Conservation (phyloP, 768 basidiomycete species). For the Mrakia gelida region DNA sequence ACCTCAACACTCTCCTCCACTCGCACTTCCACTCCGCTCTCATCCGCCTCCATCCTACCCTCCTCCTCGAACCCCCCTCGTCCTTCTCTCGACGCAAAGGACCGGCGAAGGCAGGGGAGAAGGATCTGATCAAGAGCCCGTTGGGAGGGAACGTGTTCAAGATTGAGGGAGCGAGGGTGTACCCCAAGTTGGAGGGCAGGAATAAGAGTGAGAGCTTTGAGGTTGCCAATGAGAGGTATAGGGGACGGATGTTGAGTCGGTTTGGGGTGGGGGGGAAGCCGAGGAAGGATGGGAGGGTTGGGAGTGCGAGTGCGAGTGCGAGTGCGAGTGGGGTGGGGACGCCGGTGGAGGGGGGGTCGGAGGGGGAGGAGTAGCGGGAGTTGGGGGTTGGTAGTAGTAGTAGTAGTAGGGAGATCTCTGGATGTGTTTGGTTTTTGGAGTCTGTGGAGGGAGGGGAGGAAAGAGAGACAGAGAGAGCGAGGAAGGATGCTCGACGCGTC, state of each 20-base stretch:
- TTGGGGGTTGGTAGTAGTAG: too few relatives aligned
- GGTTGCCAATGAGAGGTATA: slow-evolving; percentile 73
- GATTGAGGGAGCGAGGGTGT: slow-evolving; percentile 53
- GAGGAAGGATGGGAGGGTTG: not conserved
- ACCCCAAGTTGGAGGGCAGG: slow-evolving; percentile 63
- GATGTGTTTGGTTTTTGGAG: not conserved
- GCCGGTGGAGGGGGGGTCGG: not conserved
- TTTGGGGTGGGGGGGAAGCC: slow-evolving; percentile 11
- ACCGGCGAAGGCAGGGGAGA: not conserved
- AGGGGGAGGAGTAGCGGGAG: not conserved
- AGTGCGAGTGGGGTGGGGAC: not conserved
- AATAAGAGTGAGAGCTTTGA: slow-evolving; percentile 67
- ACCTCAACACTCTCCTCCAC: slow-evolving; percentile 45
- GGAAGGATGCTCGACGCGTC: too few relatives aligned
- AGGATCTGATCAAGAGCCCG: slow-evolving; percentile 44
- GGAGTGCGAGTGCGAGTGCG: not conserved
- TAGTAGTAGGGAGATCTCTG: not conserved
- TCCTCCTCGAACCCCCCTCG: slow-evolving; percentile 6
- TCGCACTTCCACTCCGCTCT: slow-evolving; percentile 28
- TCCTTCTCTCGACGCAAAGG: not conserved
- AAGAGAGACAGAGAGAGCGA: too few relatives aligned
- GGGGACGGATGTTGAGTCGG: slow-evolving; percentile 49
- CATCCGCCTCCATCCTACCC: slow-evolving; percentile 12
- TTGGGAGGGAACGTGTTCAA: slow-evolving; percentile 67
- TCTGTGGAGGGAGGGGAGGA: not conserved